phyloP scores from a whole-genome alignment of 148 eudicot genomes.

The Rhododendron mucronatum region DNA sequence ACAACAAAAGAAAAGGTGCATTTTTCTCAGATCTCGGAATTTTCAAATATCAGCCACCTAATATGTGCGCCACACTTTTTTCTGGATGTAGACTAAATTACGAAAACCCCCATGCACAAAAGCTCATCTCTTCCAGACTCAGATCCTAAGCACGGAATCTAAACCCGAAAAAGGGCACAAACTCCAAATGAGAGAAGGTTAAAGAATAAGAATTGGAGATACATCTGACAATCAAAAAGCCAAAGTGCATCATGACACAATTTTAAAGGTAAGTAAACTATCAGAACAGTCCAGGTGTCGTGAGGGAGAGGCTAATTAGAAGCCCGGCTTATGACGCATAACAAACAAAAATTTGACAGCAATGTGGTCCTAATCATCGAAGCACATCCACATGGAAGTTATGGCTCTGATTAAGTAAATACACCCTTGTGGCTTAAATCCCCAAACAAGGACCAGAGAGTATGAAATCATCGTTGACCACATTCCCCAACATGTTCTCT shows the following conservation, averaged over 20 bases:
- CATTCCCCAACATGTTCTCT: background rate
- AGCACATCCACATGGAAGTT: background rate
- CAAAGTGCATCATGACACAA: background rate
- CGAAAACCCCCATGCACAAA: background rate
- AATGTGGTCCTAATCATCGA: background rate
- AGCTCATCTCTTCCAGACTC: background rate
- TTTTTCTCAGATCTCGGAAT: background rate
- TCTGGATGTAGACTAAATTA: background rate
- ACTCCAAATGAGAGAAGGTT: background rate
- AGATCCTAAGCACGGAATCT: background rate
- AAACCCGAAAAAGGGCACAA: background rate
- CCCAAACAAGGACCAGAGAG: background rate
- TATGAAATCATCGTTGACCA: background rate
- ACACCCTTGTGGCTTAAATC: background rate
- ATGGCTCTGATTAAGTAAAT: background rate
- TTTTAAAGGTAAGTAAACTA: background rate
- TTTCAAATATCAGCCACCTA: conserved; percentile 3
- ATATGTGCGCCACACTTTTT: background rate
- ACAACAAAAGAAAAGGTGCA: background rate
- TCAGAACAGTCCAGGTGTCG: background rate
- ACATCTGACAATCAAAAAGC: background rate
- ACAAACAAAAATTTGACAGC: background rate
- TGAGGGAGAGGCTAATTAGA: background rate
- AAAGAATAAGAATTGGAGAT: background rate
- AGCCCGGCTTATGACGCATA: background rate